Conservation (phyloP, 371 early-diverging fungal species). For the Fennellomyces sp. region DNA sequence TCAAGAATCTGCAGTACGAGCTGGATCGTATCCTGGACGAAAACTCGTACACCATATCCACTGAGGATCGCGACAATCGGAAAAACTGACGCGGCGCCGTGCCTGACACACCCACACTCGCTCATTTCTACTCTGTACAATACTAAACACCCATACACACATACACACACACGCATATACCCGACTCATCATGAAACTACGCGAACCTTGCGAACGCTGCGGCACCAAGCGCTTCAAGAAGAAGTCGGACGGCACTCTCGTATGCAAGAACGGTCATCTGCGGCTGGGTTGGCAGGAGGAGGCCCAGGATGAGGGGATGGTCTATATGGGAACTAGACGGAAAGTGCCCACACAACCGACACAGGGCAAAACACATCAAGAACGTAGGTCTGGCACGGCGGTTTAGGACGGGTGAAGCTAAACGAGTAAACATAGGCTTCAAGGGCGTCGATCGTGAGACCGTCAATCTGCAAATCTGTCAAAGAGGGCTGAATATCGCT, state of each 20-base stretch:
- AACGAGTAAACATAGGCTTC: not conserved
- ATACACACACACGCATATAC: not conserved
- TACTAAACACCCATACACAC: not conserved
- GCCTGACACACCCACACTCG: too few relatives aligned
- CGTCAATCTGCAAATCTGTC: not conserved
- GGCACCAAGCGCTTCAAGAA: slow-evolving; percentile 14
- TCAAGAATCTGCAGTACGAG: slow-evolving; percentile 65
- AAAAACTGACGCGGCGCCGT: slow-evolving; percentile 17
- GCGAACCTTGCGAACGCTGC: slow-evolving; percentile 13
- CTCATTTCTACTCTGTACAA: not conserved
- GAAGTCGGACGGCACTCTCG: slow-evolving; percentile 13
- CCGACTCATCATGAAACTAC: not conserved
- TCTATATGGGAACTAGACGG: not conserved
- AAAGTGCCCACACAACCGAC: not conserved
- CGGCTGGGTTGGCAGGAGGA: slow-evolving; percentile 12
- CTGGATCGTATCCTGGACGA: slow-evolving; percentile 81
- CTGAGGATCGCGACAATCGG: slow-evolving; percentile 40
- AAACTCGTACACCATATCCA: slow-evolving; percentile 69
- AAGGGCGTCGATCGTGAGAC: slow-evolving; percentile 4
- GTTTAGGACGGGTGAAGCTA: too few relatives aligned
- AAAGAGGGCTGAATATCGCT: not conserved
- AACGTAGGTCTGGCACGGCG: too few relatives aligned
- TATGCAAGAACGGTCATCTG: slow-evolving; percentile 24
- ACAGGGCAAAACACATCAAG: too few relatives aligned
- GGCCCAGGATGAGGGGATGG: slow-evolving; percentile 1